Base-by-base conservation (phyloP, 2,329 filamentous ascomycete genomes). In the Nigrograna mackinnonii region DNA sequence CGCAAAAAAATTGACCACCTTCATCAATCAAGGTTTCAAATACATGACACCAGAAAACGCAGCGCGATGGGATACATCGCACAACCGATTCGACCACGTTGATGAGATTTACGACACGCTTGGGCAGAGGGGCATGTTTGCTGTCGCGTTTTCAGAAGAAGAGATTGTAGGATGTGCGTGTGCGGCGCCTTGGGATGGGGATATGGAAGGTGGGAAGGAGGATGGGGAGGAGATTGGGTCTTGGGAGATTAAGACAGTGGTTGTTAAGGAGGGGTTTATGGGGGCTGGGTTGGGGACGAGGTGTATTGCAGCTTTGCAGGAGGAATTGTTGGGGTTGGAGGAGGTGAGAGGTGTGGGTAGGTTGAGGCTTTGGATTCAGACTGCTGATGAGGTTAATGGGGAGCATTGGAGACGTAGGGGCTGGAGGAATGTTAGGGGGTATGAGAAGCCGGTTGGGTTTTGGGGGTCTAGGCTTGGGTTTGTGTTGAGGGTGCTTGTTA, bases 181-280 rank as follows among this genome's bases (percentile, higher is more conserved):
- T 2, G 39, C 24, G 3, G 17, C 28, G 6, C 34, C 39, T n/a
- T 42, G 39, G 39, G n/a, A 37, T n/a, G 5, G 19, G 3, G 39
- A 22, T 9, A 20, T 22, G 16, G 5, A 34, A 28, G n/a, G 24
- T 7, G 33, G 13, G 3, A 22, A 17, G 3, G 18, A 5, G 18
- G 6, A 4, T n/a, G 5, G 13, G 6, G 20, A 35, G n/a, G 39
- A 42, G 22, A 33, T 11, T 5, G 39, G 34, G 5, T n/a, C n/a
- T n/a, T 37, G 34, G 33, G 39, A 42, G 17, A 22, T 42, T 16
- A 42, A 42, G 17, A 31, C 19, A 2, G 39, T 37, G 17, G 16
- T 14, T 5, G 26, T 37, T 12, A 13, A 17, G 18, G 9, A 19
- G 3, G 20, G 22, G 3, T 31, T 4, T 4, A 13, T 17, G 22